A percentile compares a stretch with the other conserved stretches of the same genome.
Evolutionary conservation across 306 rosid genomes (phyloP).

Genomic region (Rosa chinensis): DNA sequence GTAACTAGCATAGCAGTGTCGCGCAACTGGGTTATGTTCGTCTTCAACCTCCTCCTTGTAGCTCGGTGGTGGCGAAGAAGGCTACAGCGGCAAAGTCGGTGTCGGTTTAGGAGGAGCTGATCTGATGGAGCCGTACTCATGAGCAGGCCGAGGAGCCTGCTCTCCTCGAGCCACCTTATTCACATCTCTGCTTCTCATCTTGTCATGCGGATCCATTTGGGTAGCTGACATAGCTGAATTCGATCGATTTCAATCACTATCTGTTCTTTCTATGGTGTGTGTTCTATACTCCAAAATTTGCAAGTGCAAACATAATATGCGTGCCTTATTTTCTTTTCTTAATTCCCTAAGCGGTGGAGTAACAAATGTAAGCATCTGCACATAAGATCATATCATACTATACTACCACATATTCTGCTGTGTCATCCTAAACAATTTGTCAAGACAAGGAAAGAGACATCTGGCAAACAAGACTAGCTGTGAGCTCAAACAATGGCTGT

Average conservation of each 20-base stretch:
- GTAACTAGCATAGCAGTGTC: constrained; percentile 41
- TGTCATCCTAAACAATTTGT: background rate
- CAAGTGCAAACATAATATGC: background rate
- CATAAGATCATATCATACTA: background rate
- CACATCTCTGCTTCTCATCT: constrained; percentile 53
- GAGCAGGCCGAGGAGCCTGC: constrained; percentile 56
- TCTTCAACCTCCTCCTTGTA: constrained; percentile 12
- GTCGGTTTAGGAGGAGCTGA: constrained; percentile 28
- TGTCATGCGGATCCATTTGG: constrained; percentile 49
- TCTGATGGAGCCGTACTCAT: constrained; percentile 52
- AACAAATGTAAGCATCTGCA: background rate
- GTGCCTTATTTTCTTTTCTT: background rate
- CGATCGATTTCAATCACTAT: background rate
- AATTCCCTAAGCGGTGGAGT: background rate
- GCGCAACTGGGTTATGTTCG: constrained; percentile 23
- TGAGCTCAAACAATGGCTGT: no score
- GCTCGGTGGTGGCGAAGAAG: background rate
- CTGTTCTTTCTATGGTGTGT: background rate
- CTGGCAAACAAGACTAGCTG: background rate
- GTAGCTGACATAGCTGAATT: constrained; percentile 31
- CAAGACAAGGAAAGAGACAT: background rate
- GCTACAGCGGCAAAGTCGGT: constrained; percentile 1
- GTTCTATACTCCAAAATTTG: background rate
- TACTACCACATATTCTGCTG: background rate
- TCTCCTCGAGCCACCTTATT: constrained; percentile 48